Percentiles rank a stretch among this genome's conserved stretches.
phyloP scores from a whole-genome alignment of 176 grass and related monocot genomes.

The Saccharum officinarum region DNA sequence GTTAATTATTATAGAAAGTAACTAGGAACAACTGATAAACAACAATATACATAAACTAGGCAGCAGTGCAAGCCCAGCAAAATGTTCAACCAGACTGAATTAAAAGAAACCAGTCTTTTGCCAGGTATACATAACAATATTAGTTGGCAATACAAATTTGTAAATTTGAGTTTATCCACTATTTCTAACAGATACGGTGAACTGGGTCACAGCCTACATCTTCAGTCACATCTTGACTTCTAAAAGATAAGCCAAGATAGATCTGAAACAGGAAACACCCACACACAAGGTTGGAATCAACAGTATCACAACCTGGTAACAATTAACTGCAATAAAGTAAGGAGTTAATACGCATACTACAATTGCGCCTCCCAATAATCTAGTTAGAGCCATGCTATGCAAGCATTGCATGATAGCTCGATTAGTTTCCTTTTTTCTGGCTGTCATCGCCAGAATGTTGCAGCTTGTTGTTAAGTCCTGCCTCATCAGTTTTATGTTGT shows the following conservation, averaged over 20 bases:
- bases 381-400: constrained; percentile 64
- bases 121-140: constrained; percentile 64
- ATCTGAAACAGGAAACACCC: constrained; percentile 63
- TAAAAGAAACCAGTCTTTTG: constrained; percentile 39
- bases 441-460: constrained; percentile 56
- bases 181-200: constrained; percentile 62
- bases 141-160: constrained; percentile 50
- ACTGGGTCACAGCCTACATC: constrained; percentile 58
- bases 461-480: constrained; percentile 55
- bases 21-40: constrained; percentile 18
- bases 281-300: constrained; percentile 54
- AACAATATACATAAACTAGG: constrained; percentile 24
- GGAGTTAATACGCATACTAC: constrained; percentile 68
- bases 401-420: constrained; percentile 43
- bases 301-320: constrained; percentile 55
- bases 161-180: constrained; percentile 49
- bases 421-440: constrained; percentile 58
- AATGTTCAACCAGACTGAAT: constrained; percentile 35
- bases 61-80: constrained; percentile 20
- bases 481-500: constrained; percentile 57
- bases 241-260: constrained; percentile 94
- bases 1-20: constrained; percentile 5
- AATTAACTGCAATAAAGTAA: constrained; percentile 61
- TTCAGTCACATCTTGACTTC: constrained; percentile 56
- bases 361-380: constrained; percentile 53